Conservation (phyloP, 1,139 yeast genomes). For the Hansenula lynferdii region DNA sequence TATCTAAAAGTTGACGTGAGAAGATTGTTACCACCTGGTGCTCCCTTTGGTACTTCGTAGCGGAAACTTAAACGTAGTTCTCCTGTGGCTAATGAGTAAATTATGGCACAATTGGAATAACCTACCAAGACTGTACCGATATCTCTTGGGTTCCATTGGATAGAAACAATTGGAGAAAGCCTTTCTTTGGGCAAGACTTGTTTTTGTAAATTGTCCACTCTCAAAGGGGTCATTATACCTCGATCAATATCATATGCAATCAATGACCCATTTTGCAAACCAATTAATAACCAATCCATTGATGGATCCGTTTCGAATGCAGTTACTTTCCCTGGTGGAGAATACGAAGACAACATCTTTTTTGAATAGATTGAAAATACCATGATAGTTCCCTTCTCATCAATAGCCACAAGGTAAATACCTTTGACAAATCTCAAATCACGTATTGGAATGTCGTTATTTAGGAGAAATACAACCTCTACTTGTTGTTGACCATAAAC, state of each 20-base stretch:
- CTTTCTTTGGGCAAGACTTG: constrained; percentile 28
- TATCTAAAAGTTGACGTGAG: constrained; percentile 33
- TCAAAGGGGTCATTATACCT: constrained; percentile 57
- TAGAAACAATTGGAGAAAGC: constrained; percentile 53
- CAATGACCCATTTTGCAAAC: constrained; percentile 71
- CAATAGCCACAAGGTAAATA: constrained; percentile 68
- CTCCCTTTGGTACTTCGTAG: constrained; percentile 56
- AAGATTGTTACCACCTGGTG: constrained; percentile 58
- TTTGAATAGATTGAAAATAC: constrained; percentile 69
- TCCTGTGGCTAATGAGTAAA: constrained; percentile 62
- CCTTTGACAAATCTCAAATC: constrained; percentile 70
- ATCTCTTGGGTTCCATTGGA: constrained; percentile 88
- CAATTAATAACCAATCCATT: constrained; percentile 80
- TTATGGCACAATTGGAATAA: constrained; percentile 64
- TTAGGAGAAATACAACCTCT: constrained; percentile 59
- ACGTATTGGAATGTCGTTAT: constrained; percentile 46
- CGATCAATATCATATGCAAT: constrained; percentile 83
- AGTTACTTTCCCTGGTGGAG: constrained; percentile 62
- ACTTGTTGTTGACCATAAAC: constrained; percentile 85
- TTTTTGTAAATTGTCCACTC: constrained; percentile 72
- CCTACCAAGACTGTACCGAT: constrained; percentile 72
- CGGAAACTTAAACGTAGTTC: constrained; percentile 51
- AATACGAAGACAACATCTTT: constrained; percentile 44
- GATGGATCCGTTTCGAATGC: constrained; percentile 78
- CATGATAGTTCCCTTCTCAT: constrained; percentile 48